phyloP scores from a whole-genome alignment of 306 rosid species.

The Quercus alba region DNA sequence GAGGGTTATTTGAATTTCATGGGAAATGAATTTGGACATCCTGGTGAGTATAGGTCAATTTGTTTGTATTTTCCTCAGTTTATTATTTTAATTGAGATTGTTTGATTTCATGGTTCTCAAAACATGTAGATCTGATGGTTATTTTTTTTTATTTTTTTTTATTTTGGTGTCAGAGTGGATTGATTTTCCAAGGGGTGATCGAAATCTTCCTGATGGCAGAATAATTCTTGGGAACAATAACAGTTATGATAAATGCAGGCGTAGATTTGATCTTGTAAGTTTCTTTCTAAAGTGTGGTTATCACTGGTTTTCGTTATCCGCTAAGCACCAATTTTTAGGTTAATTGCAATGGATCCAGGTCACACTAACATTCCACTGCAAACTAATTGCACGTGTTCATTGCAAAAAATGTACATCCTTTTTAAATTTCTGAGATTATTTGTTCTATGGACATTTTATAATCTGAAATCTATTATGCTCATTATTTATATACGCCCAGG shows the following conservation, averaged over 20 bases:
- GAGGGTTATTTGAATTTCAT: constrained; percentile 97
- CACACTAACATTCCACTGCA: neutral
- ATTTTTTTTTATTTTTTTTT: constrained; percentile 13
- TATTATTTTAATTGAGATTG: constrained; percentile 1
- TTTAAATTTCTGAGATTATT: neutral
- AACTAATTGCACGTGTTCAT: neutral
- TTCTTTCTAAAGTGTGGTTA: neutral
- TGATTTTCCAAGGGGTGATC: constrained; percentile 93
- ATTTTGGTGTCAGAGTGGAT: constrained; percentile 78
- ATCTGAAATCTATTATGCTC: constrained; percentile 15
- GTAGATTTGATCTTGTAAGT: constrained; percentile 94
- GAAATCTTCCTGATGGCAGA: constrained; percentile 61
- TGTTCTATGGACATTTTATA: neutral
- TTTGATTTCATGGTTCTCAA: constrained; percentile 1
- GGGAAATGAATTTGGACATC: constrained; percentile 99
- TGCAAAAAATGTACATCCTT: neutral
- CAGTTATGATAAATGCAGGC: constrained; percentile 93
- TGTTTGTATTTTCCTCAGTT: neutral
- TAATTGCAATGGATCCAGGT: neutral
- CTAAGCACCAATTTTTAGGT: neutral
- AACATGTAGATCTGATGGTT: constrained; percentile 17
- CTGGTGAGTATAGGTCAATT: constrained; percentile 56
- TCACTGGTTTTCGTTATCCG: neutral
- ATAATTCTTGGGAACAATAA: constrained; percentile 61
- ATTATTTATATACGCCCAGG: constrained; percentile 48